Evolutionary conservation across 306 rosid genomes (phyloP), one percentile per base, ranked within the genome.

Genomic region (Begonia peltatifolia): DNA sequence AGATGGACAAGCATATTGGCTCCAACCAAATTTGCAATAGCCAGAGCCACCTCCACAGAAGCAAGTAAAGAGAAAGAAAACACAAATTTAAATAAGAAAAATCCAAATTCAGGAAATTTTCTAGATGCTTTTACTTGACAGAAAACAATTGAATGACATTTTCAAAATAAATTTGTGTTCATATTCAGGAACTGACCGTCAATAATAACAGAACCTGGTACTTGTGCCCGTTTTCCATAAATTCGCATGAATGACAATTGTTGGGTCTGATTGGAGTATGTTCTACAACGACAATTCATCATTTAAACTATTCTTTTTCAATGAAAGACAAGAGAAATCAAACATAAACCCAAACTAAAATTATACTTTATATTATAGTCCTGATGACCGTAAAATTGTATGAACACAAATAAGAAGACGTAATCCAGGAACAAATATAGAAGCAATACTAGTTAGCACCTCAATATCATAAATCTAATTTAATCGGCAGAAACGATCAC

Each of bases 21-120:
- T 84, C 95, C 97, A 84, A 52, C 95, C 97, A 65, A 74, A 84
- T 55, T 84, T 89, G 82, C 95, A 89, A 64, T 84, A 89, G 67
- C 97, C 97, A 70, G 97, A 89, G 50, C 97, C 97, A 46, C 95
- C 95, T 89, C 53, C 18, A 53, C 61, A 63, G 65, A 48, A 52
- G 61, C 12, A 56, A 41, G 52, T 12, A 56, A 14, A 50, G 14
- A 53, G 14, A 44, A 44, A 44, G 48, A 4, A 10, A 42, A 9
- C 46, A 42, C 46, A 42, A 42, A 42, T 12, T 9, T 9, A 12
- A 42, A 42, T 9, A 42, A 13, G 52, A 48, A 48, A 12, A 48
- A 14, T 8, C 52, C 3, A 48, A 50, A n/a, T 14, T n/a, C 18
- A 30, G 38, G 2, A n/a, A 50, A 13, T 16, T 10, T 9, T 15